Percentiles rank a stretch among this genome's conserved stretches.
Evolutionary conservation across 495 filamentous ascomycete species (phyloP).

Genomic region (Xylaria cubensis): DNA sequence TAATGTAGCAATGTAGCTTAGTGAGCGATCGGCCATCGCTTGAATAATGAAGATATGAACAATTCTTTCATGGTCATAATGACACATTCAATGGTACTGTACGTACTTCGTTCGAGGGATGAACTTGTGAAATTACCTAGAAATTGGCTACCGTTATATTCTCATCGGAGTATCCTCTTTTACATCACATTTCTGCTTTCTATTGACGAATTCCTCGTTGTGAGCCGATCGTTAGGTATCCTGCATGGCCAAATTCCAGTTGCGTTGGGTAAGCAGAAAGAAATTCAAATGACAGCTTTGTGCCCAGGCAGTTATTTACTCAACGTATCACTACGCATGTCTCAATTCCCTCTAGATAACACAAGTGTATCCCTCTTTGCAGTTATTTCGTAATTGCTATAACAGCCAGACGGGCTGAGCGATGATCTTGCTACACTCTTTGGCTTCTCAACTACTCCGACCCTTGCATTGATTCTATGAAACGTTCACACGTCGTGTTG

Average conservation of each 20-base stretch:
- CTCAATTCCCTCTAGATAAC: not conserved
- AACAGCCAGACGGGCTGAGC: not conserved
- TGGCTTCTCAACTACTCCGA: not conserved
- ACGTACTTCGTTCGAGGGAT: conserved; percentile 25
- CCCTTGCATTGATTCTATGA: not conserved
- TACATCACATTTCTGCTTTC: not conserved
- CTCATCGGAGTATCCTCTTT: not conserved
- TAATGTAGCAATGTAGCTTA: conserved; percentile 4
- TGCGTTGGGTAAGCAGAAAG: not conserved
- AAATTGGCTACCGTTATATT: not conserved
- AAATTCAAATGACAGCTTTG: not conserved
- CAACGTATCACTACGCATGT: not conserved
- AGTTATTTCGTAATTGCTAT: not conserved
- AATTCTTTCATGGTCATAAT: conserved; percentile 7
- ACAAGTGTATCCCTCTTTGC: not conserved
- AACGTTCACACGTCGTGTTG: not conserved
- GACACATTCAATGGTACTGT: not conserved
- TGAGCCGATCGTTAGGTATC: not conserved
- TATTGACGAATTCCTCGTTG: not conserved
- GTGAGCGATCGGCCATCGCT: conserved; percentile 11
- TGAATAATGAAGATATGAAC: not conserved
- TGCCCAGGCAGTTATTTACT: not conserved
- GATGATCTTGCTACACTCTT: not conserved
- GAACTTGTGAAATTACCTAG: conserved; percentile 24
- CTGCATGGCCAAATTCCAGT: not conserved